A percentile compares a stretch with the other conserved stretches of the same genome.
Evolutionary conservation across 768 basidiomycete species (phyloP).

Genomic region (Rhodosporidiobolus odoratus): DNA sequence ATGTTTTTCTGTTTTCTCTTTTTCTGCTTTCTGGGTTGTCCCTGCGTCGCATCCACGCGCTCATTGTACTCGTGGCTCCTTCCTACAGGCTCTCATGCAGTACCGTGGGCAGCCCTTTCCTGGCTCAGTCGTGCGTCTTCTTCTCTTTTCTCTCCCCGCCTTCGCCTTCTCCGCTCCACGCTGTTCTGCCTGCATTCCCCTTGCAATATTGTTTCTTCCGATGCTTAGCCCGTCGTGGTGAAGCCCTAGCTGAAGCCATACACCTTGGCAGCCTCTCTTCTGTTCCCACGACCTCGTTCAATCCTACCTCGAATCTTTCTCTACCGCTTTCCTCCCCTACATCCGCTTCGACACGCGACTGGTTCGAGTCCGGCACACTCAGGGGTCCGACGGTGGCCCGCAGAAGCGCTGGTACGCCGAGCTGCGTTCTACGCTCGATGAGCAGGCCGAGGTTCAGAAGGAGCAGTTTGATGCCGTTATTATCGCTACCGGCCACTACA

Average conservation of each 20-base stretch:
- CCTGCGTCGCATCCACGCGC: no score
- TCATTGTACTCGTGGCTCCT: no score
- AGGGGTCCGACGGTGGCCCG: not conserved
- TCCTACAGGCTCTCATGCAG: conserved; percentile 31
- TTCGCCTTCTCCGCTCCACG: not conserved
- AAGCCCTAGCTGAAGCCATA: no score
- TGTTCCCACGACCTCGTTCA: conserved; percentile 29
- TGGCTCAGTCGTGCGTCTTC: conserved; percentile 2
- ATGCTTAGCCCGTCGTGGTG: no score
- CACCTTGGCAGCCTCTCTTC: conserved; percentile 14
- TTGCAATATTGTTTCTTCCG: no score
- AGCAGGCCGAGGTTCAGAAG: not conserved
- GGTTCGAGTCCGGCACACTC: conserved; percentile 15
- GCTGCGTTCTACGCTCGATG: not conserved
- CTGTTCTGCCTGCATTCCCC: not conserved
- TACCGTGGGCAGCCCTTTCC: conserved; percentile 11
- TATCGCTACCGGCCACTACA: conserved; percentile 46
- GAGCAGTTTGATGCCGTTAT: conserved; percentile 45
- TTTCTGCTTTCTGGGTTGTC: not conserved
- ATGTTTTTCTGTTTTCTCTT: not conserved
- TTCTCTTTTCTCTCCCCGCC: not conserved
- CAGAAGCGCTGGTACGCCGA: conserved; percentile 18
- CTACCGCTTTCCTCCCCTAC: not conserved
- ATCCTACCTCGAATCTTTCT: conserved; percentile 31
- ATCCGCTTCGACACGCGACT: conserved; percentile 35